phyloP scores from a whole-genome alignment of 805 yeast genomes.

The Zygoascus tannicola region DNA sequence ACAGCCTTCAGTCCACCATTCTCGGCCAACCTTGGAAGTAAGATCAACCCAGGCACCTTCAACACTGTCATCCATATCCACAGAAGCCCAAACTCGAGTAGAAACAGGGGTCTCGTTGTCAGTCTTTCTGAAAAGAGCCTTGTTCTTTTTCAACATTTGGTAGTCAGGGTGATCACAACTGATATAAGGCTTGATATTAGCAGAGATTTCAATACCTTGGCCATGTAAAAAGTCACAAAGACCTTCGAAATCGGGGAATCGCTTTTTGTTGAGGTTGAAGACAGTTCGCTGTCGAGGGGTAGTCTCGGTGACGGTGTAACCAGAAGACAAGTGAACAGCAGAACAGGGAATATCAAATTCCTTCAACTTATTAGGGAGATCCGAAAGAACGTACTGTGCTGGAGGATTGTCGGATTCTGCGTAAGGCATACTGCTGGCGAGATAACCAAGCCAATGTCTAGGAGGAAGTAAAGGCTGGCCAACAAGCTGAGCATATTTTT shows the following conservation, averaged over 20 bases:
- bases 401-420: constrained; percentile 3
- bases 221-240: constrained; percentile 1
- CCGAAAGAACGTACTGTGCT: constrained; percentile 2
- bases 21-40: constrained; percentile 6
- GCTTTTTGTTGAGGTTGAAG: constrained; percentile 4
- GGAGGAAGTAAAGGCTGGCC: constrained; percentile 6
- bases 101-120: not conserved
- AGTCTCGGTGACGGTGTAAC: constrained; percentile 2
- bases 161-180: constrained; percentile 3
- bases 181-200: constrained; percentile 7
- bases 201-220: not conserved
- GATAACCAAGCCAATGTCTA: constrained; percentile 7
- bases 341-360: constrained; percentile 7
- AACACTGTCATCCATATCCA: not conserved
- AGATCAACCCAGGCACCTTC: constrained; percentile 9
- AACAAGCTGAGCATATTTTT: not conserved
- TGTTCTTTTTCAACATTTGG: not conserved
- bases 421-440: constrained; percentile 6
- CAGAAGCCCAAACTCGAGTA: not conserved
- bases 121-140: not conserved
- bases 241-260: constrained; percentile 6
- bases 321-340: constrained; percentile 7
- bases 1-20: constrained; percentile 4
- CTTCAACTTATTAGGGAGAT: constrained; percentile 1
- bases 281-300: constrained; percentile 3